Percentiles rank a stretch among this genome's conserved stretches.
phyloP scores from a whole-genome alignment of 129 eudicot species.

The Pittosporum tobira region DNA sequence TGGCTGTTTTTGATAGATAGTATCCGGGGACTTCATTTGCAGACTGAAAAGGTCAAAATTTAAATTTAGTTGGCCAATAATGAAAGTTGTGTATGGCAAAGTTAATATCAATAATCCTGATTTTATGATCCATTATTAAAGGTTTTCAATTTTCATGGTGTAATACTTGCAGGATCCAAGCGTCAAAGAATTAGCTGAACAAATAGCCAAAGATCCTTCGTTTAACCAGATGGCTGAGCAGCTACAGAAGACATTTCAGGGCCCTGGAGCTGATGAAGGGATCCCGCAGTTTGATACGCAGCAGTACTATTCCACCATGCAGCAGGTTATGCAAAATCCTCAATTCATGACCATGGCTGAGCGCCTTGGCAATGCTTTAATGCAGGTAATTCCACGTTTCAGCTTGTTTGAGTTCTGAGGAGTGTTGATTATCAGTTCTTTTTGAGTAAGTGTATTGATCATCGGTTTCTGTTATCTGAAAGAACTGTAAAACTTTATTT shows the following conservation, averaged over 20 bases:
- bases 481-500: not conserved
- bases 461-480: not conserved
- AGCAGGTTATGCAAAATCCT: slow-evolving; percentile 97
- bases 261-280: slow-evolving; percentile 39
- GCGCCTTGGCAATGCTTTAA: slow-evolving; percentile 76
- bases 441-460: not conserved
- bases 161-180: slow-evolving; percentile 76
- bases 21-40: not conserved
- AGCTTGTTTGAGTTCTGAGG: not conserved
- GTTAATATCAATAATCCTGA: no score
- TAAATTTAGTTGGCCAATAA: not conserved
- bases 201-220: slow-evolving; percentile 94
- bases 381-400: slow-evolving; percentile 50
- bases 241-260: slow-evolving; percentile 81
- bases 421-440: not conserved
- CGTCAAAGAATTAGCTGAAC: slow-evolving; percentile 85
- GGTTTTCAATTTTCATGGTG: not conserved
- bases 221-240: slow-evolving; percentile 94
- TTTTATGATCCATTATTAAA: not conserved
- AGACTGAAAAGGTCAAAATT: not conserved
- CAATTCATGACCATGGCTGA: slow-evolving; percentile 96
- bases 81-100: not conserved
- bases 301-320: slow-evolving; percentile 83
- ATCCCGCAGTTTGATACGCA: slow-evolving; percentile 75
- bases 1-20: not conserved